Evolutionary conservation across 2,329 filamentous ascomycete genomes (phyloP), one percentile per base, ranked within the genome.

Genomic region (Cladosporium phlei): DNA sequence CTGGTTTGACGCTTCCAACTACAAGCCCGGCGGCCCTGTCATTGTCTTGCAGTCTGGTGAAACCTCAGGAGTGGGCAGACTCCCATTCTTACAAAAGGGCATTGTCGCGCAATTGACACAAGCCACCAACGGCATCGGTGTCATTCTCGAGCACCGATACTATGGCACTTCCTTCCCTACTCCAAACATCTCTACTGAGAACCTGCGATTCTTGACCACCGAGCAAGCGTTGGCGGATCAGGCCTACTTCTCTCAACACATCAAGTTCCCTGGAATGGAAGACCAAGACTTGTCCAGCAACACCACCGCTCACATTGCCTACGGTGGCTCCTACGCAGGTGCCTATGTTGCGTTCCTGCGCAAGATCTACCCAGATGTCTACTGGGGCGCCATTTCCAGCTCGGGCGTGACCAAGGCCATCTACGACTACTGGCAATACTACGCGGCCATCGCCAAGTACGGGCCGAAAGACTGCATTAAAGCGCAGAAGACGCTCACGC

Each of bases 141-240:
- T 95, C 2, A 78, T 95, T 37, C 75, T 95, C 2, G 88, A 95
- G 69, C 88, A 95, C 50, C 80, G 88, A 22, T 95, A 94, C 72
- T 95, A 95, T 60, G 88, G 88, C 47, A 75, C 74, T 10, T 90
- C 85, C 61, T 82, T 83, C 46, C 87, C 88, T 0, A 78, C 79
- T 0, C 63, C 73, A 1, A 76, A 90, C 58, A 72, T 91, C 16
- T 76, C 76, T 0, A 83, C 80, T 0, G 69, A 85, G 60, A 90
- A 79, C 56, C 68, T 94, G 53, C 82, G 88, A 2, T 95, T 93
- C 70, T 70, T 95, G 59, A 84, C 86, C 1, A 93, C 88, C 0
- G 85, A 90, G 56, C 88, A 95, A 64, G 82, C 88, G 0, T 63
- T 94, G 29, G 88, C 87, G 6, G 88, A 95, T 62, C 80, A 83